Conservation (phyloP, 73 alveolate species). For the Blepharisma stoltei region DNA sequence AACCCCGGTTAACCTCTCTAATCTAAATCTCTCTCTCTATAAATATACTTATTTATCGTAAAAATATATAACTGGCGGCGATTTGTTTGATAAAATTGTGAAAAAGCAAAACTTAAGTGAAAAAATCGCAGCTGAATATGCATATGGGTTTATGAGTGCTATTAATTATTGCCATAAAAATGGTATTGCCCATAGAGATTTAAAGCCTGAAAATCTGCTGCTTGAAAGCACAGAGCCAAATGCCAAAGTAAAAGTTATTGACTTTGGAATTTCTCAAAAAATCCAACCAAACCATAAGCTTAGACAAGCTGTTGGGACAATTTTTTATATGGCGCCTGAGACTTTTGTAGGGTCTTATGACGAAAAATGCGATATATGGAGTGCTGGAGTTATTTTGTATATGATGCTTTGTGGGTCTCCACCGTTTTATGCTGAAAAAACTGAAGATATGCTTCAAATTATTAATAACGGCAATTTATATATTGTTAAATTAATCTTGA, state of each 20-base stretch:
- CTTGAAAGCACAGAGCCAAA: conserved; percentile 35
- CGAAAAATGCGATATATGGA: conserved; percentile 89
- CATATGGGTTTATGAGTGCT: conserved; percentile 46
- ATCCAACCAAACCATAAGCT: conserved; percentile 63
- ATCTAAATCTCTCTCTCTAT: no score
- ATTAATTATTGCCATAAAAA: conserved; percentile 49
- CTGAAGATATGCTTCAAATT: conserved; percentile 53
- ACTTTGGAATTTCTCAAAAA: conserved; percentile 58
- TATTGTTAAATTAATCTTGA: no score
- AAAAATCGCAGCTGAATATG: conserved; percentile 41
- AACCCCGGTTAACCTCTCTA: no score
- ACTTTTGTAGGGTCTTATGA: conserved; percentile 60
- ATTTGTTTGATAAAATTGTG: conserved; percentile 44
- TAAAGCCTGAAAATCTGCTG: conserved; percentile 53
- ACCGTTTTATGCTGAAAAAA: conserved; percentile 66
- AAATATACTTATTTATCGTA: no score
- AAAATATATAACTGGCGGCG: conserved; percentile 62
- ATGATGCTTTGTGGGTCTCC: conserved; percentile 71
- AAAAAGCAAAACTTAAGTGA: conserved; percentile 32
- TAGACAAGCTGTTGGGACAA: conserved; percentile 87
- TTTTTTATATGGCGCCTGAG: conserved; percentile 89
- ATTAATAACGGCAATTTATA: conserved; percentile 63
- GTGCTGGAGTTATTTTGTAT: conserved; percentile 77
- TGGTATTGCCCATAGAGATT: conserved; percentile 60
- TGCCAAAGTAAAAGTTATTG: conserved; percentile 36